Evolutionary conservation across 2,329 filamentous ascomycete species (phyloP), one percentile per base, ranked within the genome.

Genomic region (Calonectria pseudoreteaudii): DNA sequence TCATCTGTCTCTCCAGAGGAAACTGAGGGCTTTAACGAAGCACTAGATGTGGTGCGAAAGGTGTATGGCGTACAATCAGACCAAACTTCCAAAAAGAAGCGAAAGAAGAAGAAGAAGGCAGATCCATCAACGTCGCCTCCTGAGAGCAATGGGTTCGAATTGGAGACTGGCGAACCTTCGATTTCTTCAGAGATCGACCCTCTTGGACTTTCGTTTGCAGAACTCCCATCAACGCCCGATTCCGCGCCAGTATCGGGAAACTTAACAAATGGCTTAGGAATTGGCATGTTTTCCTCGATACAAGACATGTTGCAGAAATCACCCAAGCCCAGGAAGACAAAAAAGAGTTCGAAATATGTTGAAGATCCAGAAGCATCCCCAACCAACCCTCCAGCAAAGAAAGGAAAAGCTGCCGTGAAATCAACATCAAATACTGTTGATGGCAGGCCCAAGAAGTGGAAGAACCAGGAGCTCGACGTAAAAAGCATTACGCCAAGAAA

Each of bases 201-300:
- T 36, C 56, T 41, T 28, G 56, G 56, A 41, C 34, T 62, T 41
- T 62, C 34, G 6, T 62, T 62, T 41, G 4, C 34, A 38, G 56
- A 62, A 62, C 38, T 28, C 16, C 20, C 56, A 62, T 20, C 56
- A 30, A 2, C 56, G 8, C 31, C 31, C 34, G 3, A 20, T 13
- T 13, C n/a, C 14, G 4, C 23, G 36, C 68, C 66, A 34, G 26
- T 8, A 10, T 11, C 53, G 2, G 36, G n/a, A 60, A 44, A 52
- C 34, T 9, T 66, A 11, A 36, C 20, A 4, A 70, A 72, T 18
- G 31, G 72, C 13, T 31, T 72, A n/a, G 79, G 76, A 18, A 41
- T 77, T 23, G 84, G 82, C 81, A 81, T 62, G 23, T 62, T 62
- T 62, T 62, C 78, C 2, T 81, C 82, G 3, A 73, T 84, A 3